Base-by-base conservation (phyloP, 2,329 filamentous ascomycete genomes). In the Colletotrichum plurivorum region DNA sequence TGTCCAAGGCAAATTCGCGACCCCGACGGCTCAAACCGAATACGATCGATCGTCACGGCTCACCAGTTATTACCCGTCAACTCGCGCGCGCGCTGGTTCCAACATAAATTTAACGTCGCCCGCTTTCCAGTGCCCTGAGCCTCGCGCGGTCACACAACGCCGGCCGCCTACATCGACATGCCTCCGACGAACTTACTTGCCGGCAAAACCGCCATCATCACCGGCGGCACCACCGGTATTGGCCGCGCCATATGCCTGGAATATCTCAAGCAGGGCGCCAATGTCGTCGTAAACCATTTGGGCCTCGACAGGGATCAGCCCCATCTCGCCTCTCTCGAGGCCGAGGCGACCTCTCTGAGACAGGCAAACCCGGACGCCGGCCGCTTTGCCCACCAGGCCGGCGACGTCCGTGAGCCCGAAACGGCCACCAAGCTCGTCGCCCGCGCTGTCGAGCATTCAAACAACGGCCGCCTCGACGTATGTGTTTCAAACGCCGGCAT, bases 401-500 rank as follows among this genome's bases (percentile, higher is more conserved):
- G 95, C 52, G 94, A 97, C 78, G 92, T 97, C 31, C 89, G 92
- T 1, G 86, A 93, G 72, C 90, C 92, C 0, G 87, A 90, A 69
- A 95, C 94, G 0, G 93, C 93, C 9, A 82, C 85, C 51, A 82
- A 86, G 31, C 86, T 97, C 25, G 90, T 97, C 6, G 81, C 83
- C 13, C 84, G 86, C 72, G 90, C 92, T 0, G 91, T 95, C 1
- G 78, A 86, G 67, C 81, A 82, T 67, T 92, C 89, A 77, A 84
- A 86, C 15, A 77, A 82, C 5, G 81, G 82, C 0, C 84, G 89
- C 4, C 81, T 94, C 41, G 92, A 94, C 80, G 84, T 97, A 7
- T 95, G 95, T 79, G 92, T 97, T 31, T 93, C 90, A 78, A 97
- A 97, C 82, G 94, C 94, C 4, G 94, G 94, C 7, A 88, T 97